phyloP scores from a whole-genome alignment of 208 protist genomes.

The Crithidia thermophila region DNA sequence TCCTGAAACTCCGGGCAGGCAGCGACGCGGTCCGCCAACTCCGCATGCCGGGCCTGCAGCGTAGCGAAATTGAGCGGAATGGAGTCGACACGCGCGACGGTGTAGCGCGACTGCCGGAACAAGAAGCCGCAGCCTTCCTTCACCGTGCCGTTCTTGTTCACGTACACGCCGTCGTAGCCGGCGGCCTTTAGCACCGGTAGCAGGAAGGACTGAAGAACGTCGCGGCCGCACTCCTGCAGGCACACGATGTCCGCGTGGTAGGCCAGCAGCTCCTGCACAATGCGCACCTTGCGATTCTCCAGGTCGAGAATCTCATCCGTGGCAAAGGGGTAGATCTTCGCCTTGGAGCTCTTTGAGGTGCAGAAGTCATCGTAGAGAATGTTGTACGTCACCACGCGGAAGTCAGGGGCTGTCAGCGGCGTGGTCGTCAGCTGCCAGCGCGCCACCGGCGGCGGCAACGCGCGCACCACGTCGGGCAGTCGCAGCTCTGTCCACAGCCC shows the following conservation, averaged over 20 bases:
- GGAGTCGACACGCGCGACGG: conserved; percentile 29
- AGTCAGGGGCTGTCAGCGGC: conserved; percentile 34
- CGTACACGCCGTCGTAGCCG: conserved; percentile 80
- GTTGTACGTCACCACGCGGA: conserved; percentile 92
- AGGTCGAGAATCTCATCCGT: conserved; percentile 72
- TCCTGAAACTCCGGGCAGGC: conserved; percentile 65
- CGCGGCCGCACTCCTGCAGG: conserved; percentile 89
- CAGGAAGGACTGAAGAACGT: conserved; percentile 77
- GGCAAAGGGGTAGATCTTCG: conserved; percentile 88
- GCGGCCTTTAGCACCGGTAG: conserved; percentile 51
- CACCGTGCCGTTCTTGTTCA: conserved; percentile 73
- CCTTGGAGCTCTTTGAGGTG: conserved; percentile 54
- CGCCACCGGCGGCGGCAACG: conserved; percentile 46
- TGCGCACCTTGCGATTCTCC: conserved; percentile 72
- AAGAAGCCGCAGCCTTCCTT: conserved; percentile 82
- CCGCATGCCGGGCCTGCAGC: conserved; percentile 38
- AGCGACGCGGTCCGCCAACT: conserved; percentile 42
- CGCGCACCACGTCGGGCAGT: conserved; percentile 46
- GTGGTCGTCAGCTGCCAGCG: conserved; percentile 63
- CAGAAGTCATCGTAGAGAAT: conserved; percentile 91
- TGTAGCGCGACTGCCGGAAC: conserved; percentile 57
- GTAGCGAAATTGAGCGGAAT: conserved; percentile 73
- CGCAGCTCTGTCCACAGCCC: conserved; percentile 72
- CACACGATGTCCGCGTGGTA: conserved; percentile 84
- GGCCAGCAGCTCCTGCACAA: conserved; percentile 83